A percentile compares a stretch with the other conserved stretches of the same genome.
phyloP scores from a whole-genome alignment of 306 rosid species.

The Lathyrus oleraceus region DNA sequence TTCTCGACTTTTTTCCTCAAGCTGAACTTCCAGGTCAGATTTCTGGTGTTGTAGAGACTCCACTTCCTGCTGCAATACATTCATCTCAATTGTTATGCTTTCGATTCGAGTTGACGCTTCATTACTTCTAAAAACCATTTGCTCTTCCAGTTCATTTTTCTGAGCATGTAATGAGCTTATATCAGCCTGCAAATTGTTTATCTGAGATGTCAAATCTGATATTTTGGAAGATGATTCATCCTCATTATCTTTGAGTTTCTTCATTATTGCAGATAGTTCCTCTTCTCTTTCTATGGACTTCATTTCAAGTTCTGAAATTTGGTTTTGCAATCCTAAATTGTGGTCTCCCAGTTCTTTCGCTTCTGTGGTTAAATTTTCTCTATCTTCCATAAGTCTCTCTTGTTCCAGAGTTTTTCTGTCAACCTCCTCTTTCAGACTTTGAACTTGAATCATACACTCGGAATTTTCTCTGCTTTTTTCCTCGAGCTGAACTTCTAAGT shows the following conservation, averaged over 20 bases:
- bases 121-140: slow-evolving; percentile 44
- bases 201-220: slow-evolving; percentile 58
- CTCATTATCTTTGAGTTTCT: slow-evolving; percentile 59
- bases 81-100: too few relatives aligned
- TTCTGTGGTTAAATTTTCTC: slow-evolving; percentile 46
- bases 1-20: too few relatives aligned
- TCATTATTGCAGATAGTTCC: slow-evolving; percentile 46
- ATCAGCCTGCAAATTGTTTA: slow-evolving; percentile 53
- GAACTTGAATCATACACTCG: slow-evolving; percentile 48
- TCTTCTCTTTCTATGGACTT: slow-evolving; percentile 55
- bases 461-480: slow-evolving; percentile 52
- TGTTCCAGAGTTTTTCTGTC: slow-evolving; percentile 48
- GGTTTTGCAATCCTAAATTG: slow-evolving; percentile 44
- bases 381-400: slow-evolving; percentile 42
- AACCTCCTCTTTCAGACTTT: slow-evolving; percentile 63
- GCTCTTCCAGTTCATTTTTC: slow-evolving; percentile 64
- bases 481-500: slow-evolving; percentile 58
- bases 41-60: too few relatives aligned
- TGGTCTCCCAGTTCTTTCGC: slow-evolving; percentile 52
- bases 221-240: slow-evolving; percentile 50
- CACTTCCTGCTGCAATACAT: too few relatives aligned
- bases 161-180: slow-evolving; percentile 43
- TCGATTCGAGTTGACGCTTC: slow-evolving; percentile 29
- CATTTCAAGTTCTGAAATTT: slow-evolving; percentile 54
- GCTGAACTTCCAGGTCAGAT: too few relatives aligned